phyloP scores from a whole-genome alignment of 768 basidiomycete species.

The Hericium alpestre region DNA sequence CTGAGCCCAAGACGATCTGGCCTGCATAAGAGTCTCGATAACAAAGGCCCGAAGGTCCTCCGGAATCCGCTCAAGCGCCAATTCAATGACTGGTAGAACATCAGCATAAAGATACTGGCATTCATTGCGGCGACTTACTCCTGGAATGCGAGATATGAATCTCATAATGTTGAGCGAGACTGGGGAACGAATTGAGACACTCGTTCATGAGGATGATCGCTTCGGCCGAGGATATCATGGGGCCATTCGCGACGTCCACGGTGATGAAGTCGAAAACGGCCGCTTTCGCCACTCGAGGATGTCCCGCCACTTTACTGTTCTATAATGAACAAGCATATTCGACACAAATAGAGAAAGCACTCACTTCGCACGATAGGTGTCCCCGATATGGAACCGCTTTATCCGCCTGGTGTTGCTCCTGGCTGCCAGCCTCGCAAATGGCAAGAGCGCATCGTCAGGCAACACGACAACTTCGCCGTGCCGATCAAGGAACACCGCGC shows the following conservation, averaged over 20 bases:
- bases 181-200: slow-evolving; percentile 64
- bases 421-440: slow-evolving; percentile 79
- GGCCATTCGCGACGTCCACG: slow-evolving; percentile 52
- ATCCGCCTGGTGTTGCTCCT: slow-evolving; percentile 54
- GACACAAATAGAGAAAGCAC: slow-evolving; percentile 5
- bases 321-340: neutral
- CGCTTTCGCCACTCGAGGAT: slow-evolving; percentile 62
- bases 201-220: slow-evolving; percentile 58
- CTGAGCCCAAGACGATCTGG: slow-evolving; percentile 55
- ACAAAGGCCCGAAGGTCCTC: slow-evolving; percentile 43
- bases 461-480: slow-evolving; percentile 69
- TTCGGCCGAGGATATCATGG: slow-evolving; percentile 65
- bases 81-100: slow-evolving; percentile 46
- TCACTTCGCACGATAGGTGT: slow-evolving; percentile 62
- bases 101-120: slow-evolving; percentile 3
- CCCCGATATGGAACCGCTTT: slow-evolving; percentile 73
- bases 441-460: slow-evolving; percentile 60
- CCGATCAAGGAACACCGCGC: slow-evolving; percentile 69
- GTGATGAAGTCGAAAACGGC: slow-evolving; percentile 81
- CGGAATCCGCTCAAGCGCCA: slow-evolving; percentile 52
- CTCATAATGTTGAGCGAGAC: slow-evolving; percentile 54
- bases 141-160: slow-evolving; percentile 71
- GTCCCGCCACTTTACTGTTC: slow-evolving; percentile 52
- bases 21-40: slow-evolving; percentile 53
- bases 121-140: slow-evolving; percentile 35